These are phyloP conservation scores for Aechmea fasciata DNA, from an alignment of 176 grass and related monocot species.

Conservation along the genomic window DNA sequence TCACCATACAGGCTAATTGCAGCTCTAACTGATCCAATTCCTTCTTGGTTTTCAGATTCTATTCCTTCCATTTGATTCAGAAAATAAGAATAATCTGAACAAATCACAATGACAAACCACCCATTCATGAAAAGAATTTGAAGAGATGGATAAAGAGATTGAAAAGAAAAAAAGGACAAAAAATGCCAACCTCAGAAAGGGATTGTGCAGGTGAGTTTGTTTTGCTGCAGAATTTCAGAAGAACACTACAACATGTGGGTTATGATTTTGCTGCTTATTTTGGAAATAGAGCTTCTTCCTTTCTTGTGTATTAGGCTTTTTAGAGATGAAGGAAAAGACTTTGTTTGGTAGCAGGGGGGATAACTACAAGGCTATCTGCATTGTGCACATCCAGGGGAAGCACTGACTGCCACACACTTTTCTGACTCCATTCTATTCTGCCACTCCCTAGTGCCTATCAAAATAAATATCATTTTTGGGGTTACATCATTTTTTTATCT, in stretches of 20 bases:
- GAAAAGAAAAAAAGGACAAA: background rate
- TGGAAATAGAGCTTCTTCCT: background rate
- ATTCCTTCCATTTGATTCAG: constrained; percentile 34
- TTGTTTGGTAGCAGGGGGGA: constrained; percentile 5
- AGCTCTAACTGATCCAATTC: constrained; percentile 54
- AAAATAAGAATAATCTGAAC: constrained; percentile 10
- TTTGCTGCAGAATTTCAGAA: background rate
- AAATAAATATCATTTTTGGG: background rate
- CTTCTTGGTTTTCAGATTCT: constrained; percentile 29
- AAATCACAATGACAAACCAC: background rate
- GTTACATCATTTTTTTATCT: background rate
- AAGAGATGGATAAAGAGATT: constrained; percentile 19
- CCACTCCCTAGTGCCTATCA: constrained; percentile 18
- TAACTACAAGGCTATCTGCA: constrained; percentile 27
- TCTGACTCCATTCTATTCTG: background rate
- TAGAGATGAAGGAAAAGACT: background rate
- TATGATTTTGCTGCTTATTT: background rate
- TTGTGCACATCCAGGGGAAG: constrained; percentile 15
- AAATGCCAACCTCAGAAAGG: background rate
- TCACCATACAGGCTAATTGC: constrained; percentile 70
- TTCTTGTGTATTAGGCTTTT: background rate
- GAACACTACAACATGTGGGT: background rate
- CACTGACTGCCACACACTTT: constrained; percentile 35
- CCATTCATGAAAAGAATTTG: constrained; percentile 6
- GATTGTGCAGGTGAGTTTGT: background rate